Evolutionary conservation across 2,329 filamentous ascomycete species (phyloP), one percentile per base, ranked within the genome.

Genomic region (Ramularia endophylla): DNA sequence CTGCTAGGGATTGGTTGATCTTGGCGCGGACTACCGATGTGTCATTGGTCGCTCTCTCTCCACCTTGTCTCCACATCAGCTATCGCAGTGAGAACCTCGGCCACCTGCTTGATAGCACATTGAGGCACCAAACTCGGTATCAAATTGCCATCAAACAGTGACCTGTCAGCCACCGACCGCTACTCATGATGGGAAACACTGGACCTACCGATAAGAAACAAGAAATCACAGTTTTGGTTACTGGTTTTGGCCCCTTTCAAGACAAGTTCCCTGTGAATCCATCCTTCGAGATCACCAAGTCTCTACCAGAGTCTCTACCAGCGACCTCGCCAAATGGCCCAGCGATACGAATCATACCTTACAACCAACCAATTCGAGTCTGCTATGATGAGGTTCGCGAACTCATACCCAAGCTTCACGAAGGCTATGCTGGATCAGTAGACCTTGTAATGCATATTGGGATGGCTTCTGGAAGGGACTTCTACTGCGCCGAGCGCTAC

Each of bases 361-460:
- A 87, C 56, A 77, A 81, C 1, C 67, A 75, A 30, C 74, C 85
- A 1, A 72, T 94, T 31, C 78, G 75, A 20, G 85, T 90, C 37
- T 77, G 74, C 52, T 94, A 94, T 67, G 65, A 75, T 35, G 70
- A 72, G 6, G 82, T 89, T 25, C 75, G 79, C 37, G 63, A 68
- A 9, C 62, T 81, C 2, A 71, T 89, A 3, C 84, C 87, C 1
- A 59, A 59, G 4, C 69, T 94, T 4, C 78, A 86, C 66, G 51
- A 56, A 6, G 60, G 67, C 36, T 63, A 63, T 47, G 59, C 59
- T 43, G 61, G 53, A 49, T 60, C 68, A 36, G 73, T 81, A 40
- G 83, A 94, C 61, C 65, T 83, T 20, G 72, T 80, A 16, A 62
- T 94, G 3, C 87, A 94, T 62, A 83, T 94, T 38, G 87, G 87